These are phyloP conservation scores for Zanthoxylum bungeanum DNA, from an alignment of 345 rosid genomes.

Conservation along the genomic window DNA sequence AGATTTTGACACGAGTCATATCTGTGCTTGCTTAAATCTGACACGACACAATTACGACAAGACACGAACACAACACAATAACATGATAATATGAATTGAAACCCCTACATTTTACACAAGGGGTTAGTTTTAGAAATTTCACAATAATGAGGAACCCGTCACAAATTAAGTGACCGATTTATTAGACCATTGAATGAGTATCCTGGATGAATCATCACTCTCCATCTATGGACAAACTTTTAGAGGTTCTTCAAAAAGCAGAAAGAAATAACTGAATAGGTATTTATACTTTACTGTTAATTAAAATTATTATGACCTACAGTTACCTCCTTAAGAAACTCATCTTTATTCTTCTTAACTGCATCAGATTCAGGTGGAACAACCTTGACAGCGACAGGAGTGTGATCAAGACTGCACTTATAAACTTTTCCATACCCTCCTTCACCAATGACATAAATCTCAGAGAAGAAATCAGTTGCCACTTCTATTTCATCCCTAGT, in stretches of 20 bases:
- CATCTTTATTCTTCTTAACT: constrained; percentile 57
- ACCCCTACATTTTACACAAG: too few species aligned
- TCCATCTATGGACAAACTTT: neutral
- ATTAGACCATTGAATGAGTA: neutral
- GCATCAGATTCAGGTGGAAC: constrained; percentile 53
- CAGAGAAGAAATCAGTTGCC: constrained; percentile 68
- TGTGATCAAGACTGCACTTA: constrained; percentile 73
- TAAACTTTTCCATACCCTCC: constrained; percentile 93
- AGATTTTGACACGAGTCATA: too few species aligned
- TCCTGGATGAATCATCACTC: neutral
- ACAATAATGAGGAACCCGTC: neutral
- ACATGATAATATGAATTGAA: too few species aligned
- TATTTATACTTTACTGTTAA: neutral
- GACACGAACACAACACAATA: too few species aligned
- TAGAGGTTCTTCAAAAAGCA: neutral
- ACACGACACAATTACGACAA: too few species aligned
- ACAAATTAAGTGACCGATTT: neutral
- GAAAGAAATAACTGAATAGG: neutral
- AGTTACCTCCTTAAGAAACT: constrained; percentile 79
- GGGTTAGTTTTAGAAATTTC: constrained; percentile 5
- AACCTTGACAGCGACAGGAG: constrained; percentile 85
- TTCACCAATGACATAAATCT: constrained; percentile 64
- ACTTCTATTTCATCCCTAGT: constrained; percentile 50
- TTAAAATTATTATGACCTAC: neutral
- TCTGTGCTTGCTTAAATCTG: too few species aligned